Percentiles rank a stretch among this genome's conserved stretches.
These are phyloP conservation scores for Clavulina sp. DNA, from an alignment of 768 basidiomycete species.

Conservation along the genomic window DNA sequence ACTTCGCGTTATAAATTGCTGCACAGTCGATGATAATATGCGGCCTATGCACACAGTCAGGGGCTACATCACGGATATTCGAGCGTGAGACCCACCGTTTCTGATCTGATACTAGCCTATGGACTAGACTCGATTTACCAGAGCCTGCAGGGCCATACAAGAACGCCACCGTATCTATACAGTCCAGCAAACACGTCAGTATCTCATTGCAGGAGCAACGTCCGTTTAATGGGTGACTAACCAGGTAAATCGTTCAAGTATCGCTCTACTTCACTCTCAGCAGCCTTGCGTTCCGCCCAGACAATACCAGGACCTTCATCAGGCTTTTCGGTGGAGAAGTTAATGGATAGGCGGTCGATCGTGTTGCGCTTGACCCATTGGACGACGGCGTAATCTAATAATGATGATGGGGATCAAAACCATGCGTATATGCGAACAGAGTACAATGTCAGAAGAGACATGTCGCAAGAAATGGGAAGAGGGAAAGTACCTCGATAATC, in stretches of 20 bases:
- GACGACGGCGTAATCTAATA: constrained; percentile 49
- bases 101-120: constrained; percentile 19
- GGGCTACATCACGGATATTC: neutral
- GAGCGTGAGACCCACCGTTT: neutral
- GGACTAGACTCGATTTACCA: constrained; percentile 50
- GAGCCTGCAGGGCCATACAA: constrained; percentile 73
- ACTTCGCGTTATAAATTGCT: constrained; percentile 45
- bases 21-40: constrained; percentile 71
- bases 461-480: too few relatives aligned
- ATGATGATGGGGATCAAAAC: neutral
- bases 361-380: constrained; percentile 57
- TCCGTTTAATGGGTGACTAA: constrained; percentile 21
- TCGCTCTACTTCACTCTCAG: constrained; percentile 41
- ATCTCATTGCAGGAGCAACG: neutral
- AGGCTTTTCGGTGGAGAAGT: constrained; percentile 11
- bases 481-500: constrained; percentile 43
- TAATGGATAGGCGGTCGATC: constrained; percentile 28
- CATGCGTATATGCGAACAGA: neutral
- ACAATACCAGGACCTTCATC: constrained; percentile 20
- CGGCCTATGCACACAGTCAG: constrained; percentile 26
- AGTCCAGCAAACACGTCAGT: constrained; percentile 10
- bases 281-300: constrained; percentile 78
- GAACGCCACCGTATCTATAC: constrained; percentile 52
- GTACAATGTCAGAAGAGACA: too few relatives aligned
- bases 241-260: constrained; percentile 70